These are phyloP conservation scores for Gossypium trilobum DNA, from an alignment of 441 rosid species.

Conservation along the genomic window DNA sequence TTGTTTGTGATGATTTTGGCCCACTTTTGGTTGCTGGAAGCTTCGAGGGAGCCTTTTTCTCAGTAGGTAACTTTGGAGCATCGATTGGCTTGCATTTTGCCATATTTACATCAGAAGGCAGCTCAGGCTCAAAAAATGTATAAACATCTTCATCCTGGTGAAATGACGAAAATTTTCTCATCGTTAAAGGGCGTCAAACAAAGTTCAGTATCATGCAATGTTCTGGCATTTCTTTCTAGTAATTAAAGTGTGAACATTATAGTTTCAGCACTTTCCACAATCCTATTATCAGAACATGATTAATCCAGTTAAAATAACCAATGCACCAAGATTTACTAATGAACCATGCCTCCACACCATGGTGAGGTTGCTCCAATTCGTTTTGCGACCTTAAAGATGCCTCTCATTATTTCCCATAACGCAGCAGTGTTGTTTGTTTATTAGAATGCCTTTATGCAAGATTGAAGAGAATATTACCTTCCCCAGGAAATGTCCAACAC, in stretches of 20 bases:
- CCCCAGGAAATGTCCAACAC: conserved; percentile 87
- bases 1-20: conserved; percentile 43
- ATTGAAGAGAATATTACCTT: conserved; percentile 43
- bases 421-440: not conserved
- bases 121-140: conserved; percentile 90
- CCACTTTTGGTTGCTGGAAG: conserved; percentile 49
- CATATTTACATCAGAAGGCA: conserved; percentile 52
- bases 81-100: conserved; percentile 51
- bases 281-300: not conserved
- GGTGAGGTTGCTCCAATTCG: not conserved
- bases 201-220: not conserved
- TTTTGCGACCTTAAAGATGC: not conserved
- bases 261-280: not conserved
- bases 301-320: not conserved
- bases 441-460: conserved; percentile 5
- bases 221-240: not conserved
- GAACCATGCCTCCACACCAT: not conserved
- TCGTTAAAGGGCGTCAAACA: not conserved
- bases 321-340: not conserved
- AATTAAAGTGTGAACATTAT: not conserved
- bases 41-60: conserved; percentile 48
- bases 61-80: conserved; percentile 43
- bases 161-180: not conserved
- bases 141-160: conserved; percentile 91
- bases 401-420: not conserved